Evolutionary conservation across 306 rosid genomes (phyloP).

Genomic region (Parietaria judaica): DNA sequence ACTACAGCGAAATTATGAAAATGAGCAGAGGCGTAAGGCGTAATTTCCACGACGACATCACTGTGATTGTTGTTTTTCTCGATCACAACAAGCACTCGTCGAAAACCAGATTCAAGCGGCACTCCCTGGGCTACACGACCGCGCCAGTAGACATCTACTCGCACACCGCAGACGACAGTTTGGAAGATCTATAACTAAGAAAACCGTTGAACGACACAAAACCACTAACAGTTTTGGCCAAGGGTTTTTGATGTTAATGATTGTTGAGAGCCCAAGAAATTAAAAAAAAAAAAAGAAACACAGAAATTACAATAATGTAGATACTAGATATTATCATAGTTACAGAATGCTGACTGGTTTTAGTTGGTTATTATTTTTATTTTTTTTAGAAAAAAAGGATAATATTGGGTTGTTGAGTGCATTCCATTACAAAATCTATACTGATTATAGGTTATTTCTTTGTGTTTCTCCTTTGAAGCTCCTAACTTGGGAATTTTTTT

Average conservation of each 20-base stretch:
- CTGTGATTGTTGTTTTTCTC: constrained; percentile 76
- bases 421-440: background rate
- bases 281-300: background rate
- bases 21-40: constrained; percentile 76
- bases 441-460: background rate
- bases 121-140: constrained; percentile 42
- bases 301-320: constrained; percentile 3
- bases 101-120: constrained; percentile 29
- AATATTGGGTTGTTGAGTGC: background rate
- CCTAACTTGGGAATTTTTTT: background rate
- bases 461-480: too few species aligned
- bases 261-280: background rate
- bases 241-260: background rate
- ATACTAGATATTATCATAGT: constrained; percentile 7
- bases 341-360: constrained; percentile 14
- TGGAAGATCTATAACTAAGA: constrained; percentile 31
- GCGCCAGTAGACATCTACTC: constrained; percentile 87
- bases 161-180: constrained; percentile 35
- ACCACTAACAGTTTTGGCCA: constrained; percentile 1
- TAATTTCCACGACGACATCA: constrained; percentile 85
- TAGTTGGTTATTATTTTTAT: too few species aligned
- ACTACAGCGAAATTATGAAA: constrained; percentile 77
- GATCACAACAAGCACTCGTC: constrained; percentile 52
- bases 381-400: too few species aligned
- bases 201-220: background rate